These are phyloP conservation scores for Sphagnum contortum DNA, from an alignment of 225 moss, liverwort and hornwort genomes.

Conservation along the genomic window DNA sequence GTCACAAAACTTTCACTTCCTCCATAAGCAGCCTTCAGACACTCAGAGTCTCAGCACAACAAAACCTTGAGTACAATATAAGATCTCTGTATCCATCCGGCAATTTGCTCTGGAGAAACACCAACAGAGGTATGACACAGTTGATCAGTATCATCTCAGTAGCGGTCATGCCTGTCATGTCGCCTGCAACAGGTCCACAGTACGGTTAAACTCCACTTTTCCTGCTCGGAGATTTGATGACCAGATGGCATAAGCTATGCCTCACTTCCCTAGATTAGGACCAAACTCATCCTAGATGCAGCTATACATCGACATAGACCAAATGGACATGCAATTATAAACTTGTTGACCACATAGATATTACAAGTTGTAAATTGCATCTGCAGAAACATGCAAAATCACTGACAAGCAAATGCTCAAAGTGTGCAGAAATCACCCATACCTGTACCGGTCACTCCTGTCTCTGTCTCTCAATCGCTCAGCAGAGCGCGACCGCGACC, in stretches of 20 bases:
- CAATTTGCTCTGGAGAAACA: too few relatives aligned
- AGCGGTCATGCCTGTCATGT: constrained; percentile 52
- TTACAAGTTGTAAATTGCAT: neutral
- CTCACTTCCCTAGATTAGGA: neutral
- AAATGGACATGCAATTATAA: too few relatives aligned
- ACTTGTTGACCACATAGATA: neutral
- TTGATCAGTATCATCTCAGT: constrained; percentile 14
- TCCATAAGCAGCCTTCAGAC: too few relatives aligned
- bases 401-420: neutral
- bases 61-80: too few relatives aligned
- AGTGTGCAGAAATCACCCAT: constrained; percentile 4
- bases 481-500: constrained; percentile 58
- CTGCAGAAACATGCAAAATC: neutral
- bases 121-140: too few relatives aligned
- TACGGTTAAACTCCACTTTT: neutral
- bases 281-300: too few relatives aligned
- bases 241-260: too few relatives aligned
- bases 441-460: constrained; percentile 73
- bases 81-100: too few relatives aligned
- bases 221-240: neutral
- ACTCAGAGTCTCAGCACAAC: too few relatives aligned
- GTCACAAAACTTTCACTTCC: too few relatives aligned
- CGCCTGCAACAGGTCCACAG: constrained; percentile 23
- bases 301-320: too few relatives aligned
- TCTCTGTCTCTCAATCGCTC: constrained; percentile 75